Evolutionary conservation across 2,329 filamentous ascomycete species (phyloP).

Genomic region (Aspergillus fijiensis): DNA sequence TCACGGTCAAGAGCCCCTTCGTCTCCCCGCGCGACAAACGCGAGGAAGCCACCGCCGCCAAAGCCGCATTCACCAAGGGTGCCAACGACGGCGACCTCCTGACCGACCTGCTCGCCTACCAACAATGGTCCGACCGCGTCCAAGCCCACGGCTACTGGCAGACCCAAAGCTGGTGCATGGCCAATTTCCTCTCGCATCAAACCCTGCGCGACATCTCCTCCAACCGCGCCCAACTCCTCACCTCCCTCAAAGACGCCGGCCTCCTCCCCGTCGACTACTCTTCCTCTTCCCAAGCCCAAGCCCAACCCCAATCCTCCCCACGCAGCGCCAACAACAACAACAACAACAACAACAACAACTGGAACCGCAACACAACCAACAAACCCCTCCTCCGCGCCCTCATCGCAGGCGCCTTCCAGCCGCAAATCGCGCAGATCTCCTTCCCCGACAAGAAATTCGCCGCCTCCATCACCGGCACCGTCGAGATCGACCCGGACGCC

Average conservation of each 20-base stretch:
- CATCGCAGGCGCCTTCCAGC: constrained; percentile 71
- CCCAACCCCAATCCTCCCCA: constrained; percentile 31
- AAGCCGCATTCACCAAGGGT: constrained; percentile 68
- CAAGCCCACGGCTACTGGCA: constrained; percentile 46
- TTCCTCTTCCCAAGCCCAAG: constrained; percentile 35
- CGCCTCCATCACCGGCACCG: constrained; percentile 79
- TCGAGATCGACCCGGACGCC: constrained; percentile 91
- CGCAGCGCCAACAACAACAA: constrained; percentile 31
- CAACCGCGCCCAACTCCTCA: constrained; percentile 81
- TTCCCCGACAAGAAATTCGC: constrained; percentile 96
- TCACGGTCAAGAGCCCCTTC: constrained; percentile 88
- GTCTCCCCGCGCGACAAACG: constrained; percentile 78
- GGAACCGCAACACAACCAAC: constrained; percentile 38
- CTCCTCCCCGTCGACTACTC: constrained; percentile 62
- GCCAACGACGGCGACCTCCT: constrained; percentile 76
- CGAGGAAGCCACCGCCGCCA: constrained; percentile 75
- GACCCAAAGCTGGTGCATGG: constrained; percentile 71
- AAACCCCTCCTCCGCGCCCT: constrained; percentile 63
- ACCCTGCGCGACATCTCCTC: constrained; percentile 85
- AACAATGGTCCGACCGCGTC: constrained; percentile 73
- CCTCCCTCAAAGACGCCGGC: constrained; percentile 80
- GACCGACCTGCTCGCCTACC: constrained; percentile 80
- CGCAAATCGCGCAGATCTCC: constrained; percentile 87
- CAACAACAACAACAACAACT: constrained; percentile 13
- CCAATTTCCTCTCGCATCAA: constrained; percentile 79